Conservation (phyloP, 164 flowering plant species). For the Stephania cephalantha region DNA sequence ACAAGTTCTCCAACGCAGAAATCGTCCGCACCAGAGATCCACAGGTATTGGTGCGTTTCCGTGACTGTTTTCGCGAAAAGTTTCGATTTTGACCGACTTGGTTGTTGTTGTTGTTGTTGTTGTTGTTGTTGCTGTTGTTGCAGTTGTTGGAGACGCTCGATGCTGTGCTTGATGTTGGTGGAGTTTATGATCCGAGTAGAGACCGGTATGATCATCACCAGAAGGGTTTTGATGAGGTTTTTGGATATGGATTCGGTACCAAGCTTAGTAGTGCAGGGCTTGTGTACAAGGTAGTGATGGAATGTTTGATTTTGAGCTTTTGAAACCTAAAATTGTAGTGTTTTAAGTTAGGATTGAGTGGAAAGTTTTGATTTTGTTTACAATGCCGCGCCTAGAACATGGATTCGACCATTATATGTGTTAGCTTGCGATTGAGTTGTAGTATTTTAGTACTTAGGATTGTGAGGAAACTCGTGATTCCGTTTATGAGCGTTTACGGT, state of each 20-base stretch:
- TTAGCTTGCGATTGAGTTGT: background rate
- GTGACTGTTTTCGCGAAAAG: background rate
- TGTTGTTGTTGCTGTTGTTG: slow-evolving; percentile 17
- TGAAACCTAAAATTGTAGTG: background rate
- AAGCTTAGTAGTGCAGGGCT: slow-evolving; percentile 71
- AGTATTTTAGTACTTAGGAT: no score
- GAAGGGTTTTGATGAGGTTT: slow-evolving; percentile 54
- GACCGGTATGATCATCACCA: slow-evolving; percentile 72
- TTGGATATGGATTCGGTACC: slow-evolving; percentile 57
- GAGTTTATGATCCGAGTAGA: slow-evolving; percentile 44
- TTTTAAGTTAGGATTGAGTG: background rate
- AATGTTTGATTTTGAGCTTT: background rate
- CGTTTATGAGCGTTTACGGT: no score
- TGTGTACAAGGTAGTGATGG: slow-evolving; percentile 45
- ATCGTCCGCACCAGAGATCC: slow-evolving; percentile 80
- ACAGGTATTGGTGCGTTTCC: slow-evolving; percentile 32
- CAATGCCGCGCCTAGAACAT: no score
- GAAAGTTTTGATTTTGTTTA: no score
- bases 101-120: slow-evolving; percentile 19
- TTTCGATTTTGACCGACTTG: background rate
- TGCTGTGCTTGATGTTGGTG: slow-evolving; percentile 72
- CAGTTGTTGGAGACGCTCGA: slow-evolving; percentile 57
- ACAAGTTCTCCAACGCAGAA: slow-evolving; percentile 59
- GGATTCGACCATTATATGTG: background rate
- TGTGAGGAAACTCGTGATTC: no score